Evolutionary conservation across 371 early-diverging fungal species (phyloP).

Genomic region (Batrachochytrium dendrobatidis): DNA sequence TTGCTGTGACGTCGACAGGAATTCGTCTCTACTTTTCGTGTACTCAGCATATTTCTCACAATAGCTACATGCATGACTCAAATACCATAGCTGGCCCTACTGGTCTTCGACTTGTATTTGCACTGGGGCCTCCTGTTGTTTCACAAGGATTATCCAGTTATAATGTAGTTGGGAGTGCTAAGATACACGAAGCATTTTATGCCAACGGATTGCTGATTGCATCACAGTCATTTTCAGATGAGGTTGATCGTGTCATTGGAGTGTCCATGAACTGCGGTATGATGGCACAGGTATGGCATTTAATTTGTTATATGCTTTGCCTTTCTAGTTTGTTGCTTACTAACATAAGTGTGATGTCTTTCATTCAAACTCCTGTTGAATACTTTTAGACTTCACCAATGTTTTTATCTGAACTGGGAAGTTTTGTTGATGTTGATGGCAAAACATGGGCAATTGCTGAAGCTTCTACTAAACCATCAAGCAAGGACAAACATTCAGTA

Average conservation of each 20-base stretch:
- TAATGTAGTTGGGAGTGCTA: neutral
- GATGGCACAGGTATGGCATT: slow-evolving; percentile 5
- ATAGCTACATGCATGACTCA: slow-evolving; percentile 13
- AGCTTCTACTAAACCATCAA: slow-evolving; percentile 7
- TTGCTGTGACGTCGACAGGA: slow-evolving; percentile 62
- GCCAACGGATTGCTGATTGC: slow-evolving; percentile 56
- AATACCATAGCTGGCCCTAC: slow-evolving; percentile 23
- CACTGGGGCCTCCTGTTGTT: slow-evolving; percentile 31
- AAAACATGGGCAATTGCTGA: slow-evolving; percentile 76
- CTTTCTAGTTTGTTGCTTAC: neutral
- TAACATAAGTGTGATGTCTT: neutral
- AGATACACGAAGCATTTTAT: slow-evolving; percentile 52
- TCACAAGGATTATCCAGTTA: neutral
- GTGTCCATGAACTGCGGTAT: slow-evolving; percentile 36
- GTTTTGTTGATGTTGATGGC: slow-evolving; percentile 54
- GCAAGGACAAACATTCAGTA: slow-evolving; percentile 8
- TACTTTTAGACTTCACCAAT: neutral
- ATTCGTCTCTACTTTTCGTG: slow-evolving; percentile 66
- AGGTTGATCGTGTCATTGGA: slow-evolving; percentile 55
- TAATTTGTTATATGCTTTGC: neutral
- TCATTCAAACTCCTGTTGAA: neutral
- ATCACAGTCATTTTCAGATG: slow-evolving; percentile 52
- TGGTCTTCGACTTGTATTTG: slow-evolving; percentile 59
- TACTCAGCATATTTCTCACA: neutral
- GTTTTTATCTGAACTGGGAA: neutral